Conservation (phyloP, 371 early-diverging fungal genomes). For the Phascolomyces articulosus region DNA sequence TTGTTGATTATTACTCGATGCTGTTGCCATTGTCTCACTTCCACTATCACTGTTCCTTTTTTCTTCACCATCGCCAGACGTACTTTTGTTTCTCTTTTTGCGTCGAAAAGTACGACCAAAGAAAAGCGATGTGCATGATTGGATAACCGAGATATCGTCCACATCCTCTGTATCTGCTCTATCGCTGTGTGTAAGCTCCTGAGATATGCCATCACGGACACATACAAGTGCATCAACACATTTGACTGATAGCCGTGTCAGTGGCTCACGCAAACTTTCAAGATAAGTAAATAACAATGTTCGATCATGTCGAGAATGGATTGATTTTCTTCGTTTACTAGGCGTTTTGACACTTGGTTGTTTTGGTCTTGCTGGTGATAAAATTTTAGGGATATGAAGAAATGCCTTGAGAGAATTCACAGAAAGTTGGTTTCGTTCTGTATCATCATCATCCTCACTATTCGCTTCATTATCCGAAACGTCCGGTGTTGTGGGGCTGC, state of each 20-base stretch:
- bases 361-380: background rate
- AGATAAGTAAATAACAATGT: constrained; percentile 55
- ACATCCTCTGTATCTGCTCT: background rate
- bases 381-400: constrained; percentile 20
- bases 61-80: background rate
- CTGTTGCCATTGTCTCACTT: too few species aligned
- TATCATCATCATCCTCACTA: background rate
- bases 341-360: constrained; percentile 14
- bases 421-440: constrained; percentile 20
- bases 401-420: constrained; percentile 35
- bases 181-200: constrained; percentile 21
- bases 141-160: background rate
- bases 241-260: constrained; percentile 49
- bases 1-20: too few species aligned
- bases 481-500: background rate
- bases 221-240: constrained; percentile 52
- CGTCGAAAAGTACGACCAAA: too few species aligned
- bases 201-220: constrained; percentile 40
- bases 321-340: constrained; percentile 44
- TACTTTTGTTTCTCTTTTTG: too few species aligned
- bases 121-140: too few species aligned
- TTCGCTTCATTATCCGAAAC: background rate
- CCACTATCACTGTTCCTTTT: background rate
- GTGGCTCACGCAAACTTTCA: constrained; percentile 55
- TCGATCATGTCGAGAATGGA: constrained; percentile 43